Conservation (phyloP, 805 yeast species). For the Starmerella khaoyaiensis region DNA sequence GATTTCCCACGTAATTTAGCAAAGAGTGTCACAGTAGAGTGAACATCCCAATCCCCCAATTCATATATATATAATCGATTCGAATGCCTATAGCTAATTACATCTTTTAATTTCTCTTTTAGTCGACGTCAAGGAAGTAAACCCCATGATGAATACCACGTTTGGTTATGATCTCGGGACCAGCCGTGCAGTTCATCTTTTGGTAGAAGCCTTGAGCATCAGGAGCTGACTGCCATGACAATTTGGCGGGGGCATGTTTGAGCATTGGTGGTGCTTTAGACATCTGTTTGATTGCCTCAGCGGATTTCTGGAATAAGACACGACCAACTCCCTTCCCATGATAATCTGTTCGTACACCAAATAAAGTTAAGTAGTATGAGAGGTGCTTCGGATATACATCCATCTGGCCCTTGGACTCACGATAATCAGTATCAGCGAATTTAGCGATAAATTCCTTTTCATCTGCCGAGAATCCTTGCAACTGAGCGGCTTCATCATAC, state of each 20-base stretch:
- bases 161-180: no score
- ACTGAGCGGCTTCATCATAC: conserved; percentile 2
- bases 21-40: conserved; percentile 95
- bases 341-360: conserved; percentile 8
- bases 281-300: neutral
- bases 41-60: conserved; percentile 15
- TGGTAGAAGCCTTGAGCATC: conserved; percentile 9
- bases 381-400: conserved; percentile 7
- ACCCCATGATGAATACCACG: no score
- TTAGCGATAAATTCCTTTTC: neutral
- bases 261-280: conserved; percentile 7
- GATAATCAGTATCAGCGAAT: neutral
- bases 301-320: neutral
- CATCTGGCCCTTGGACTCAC: neutral
- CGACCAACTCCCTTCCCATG: conserved; percentile 11
- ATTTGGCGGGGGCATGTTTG: conserved; percentile 11
- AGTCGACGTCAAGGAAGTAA: no score
- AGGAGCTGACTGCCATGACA: conserved; percentile 12
- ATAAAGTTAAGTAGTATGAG: conserved; percentile 5
- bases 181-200: conserved; percentile 1
- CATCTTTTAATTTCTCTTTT: no score
- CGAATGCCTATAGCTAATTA: neutral
- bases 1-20: conserved; percentile 99
- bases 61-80: neutral
- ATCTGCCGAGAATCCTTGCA: neutral